Evolutionary conservation across 176 grass and related monocot species (phyloP).

Genomic region (Aegilops bicornis): DNA sequence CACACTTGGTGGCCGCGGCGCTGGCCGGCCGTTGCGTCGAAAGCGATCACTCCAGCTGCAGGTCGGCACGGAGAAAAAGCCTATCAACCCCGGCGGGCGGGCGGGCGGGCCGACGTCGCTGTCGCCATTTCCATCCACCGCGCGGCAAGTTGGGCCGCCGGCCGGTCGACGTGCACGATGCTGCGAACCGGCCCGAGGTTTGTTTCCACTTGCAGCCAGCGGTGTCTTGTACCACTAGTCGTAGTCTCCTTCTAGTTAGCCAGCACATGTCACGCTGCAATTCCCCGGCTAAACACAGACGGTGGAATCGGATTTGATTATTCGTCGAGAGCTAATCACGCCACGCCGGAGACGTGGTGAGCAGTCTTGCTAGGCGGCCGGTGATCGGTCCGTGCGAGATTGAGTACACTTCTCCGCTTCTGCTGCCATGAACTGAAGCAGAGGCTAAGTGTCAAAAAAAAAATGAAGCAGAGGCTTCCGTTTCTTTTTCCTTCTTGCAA

Average conservation of each 20-base stretch:
- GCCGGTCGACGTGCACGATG: conserved; percentile 48
- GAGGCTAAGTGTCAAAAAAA: background rate
- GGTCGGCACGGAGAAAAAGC: conserved; percentile 33
- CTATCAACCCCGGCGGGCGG: conserved; percentile 22
- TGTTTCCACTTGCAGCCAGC: conserved; percentile 28
- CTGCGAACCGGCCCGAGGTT: conserved; percentile 30
- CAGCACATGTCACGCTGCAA: background rate
- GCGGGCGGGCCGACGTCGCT: conserved; percentile 30
- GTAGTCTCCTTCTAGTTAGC: background rate
- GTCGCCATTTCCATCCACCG: conserved; percentile 31
- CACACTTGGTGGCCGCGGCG: background rate
- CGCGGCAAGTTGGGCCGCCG: conserved; percentile 23
- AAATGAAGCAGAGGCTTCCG: background rate
- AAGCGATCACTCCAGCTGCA: conserved; percentile 30
- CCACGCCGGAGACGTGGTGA: conserved; percentile 9
- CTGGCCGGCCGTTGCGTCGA: conserved; percentile 25
- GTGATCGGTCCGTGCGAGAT: background rate
- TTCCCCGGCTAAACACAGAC: background rate
- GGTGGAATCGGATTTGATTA: background rate
- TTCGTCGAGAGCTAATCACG: background rate
- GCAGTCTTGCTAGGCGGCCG: background rate
- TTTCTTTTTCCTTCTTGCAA: background rate
- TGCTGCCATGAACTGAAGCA: background rate
- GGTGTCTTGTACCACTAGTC: background rate
- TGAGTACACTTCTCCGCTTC: conserved; percentile 3